Evolutionary conservation across 768 basidiomycete species (phyloP), one percentile per base, ranked within the genome.

Genomic region (Amanita exitialis): DNA sequence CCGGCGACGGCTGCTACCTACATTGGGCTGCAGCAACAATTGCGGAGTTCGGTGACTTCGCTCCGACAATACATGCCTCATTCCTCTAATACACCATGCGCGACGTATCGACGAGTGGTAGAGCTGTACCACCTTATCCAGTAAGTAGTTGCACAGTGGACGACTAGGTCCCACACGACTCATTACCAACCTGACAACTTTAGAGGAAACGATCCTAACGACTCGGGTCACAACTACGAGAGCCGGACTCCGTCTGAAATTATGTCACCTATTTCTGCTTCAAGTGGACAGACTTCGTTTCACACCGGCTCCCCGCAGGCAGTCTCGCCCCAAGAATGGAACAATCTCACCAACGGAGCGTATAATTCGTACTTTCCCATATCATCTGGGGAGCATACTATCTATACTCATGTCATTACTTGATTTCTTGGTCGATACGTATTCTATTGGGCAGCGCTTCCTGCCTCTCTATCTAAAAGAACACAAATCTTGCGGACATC

Each of bases 301-400:
- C 71, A 74, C 44, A 60, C 64, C 21, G 69, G 68, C 21, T 72
- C 74, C 35, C 68, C 72, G 34, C 61, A 59, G 18, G 75, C 69
- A 61, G 75, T 77, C 58, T 72, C 78, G 50, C 75, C 77, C 36
- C 75, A 79, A 56, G 76, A 83, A 64, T 83, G 82, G 83, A 77
- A 71, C 56, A 69, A 75, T 52, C 69, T 82, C 61, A 69, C 75
- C 20, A 59, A 76, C 25, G 63, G 71, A 12, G 75, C 77, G 28
- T 86, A 82, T 65, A 83, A 81, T 49, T 72, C 84, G 4, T 86
- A 86, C 64, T 86, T 86, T 61, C 78, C 83, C 30, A 69, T 80
- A 53, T 66, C 74, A 38, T 51, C 66, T 6, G 78, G 73, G 57
- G 77, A 80, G 47, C 76, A 78, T 58, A 65, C 62, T 59, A 74